Evolutionary conservation across 306 rosid genomes (phyloP), one percentile per base, ranked within the genome.

Genomic region (Prunus fruticosa): DNA sequence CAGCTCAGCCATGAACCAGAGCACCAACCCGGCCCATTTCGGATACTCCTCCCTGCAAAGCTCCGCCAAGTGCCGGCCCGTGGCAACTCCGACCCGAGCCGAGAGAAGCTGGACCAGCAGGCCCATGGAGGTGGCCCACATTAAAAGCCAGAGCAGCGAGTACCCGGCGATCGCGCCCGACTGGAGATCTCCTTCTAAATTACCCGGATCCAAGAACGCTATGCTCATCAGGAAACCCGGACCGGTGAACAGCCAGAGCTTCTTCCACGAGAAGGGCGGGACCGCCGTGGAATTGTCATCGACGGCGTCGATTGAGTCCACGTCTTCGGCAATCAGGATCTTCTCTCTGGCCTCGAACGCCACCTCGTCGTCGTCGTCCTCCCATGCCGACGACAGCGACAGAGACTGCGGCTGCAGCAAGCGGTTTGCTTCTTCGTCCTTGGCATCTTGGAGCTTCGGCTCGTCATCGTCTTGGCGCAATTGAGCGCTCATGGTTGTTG

Each of bases 201-300:
- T 92, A 25, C 97, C 97, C 64, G 97, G 96, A 92, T 92, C 97
- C 89, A 92, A 68, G 11, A 92, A 92, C 13, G 97, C 97, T 76
- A 92, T 92, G 83, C 97, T 92, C 97, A 92, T 92, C 77, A 92
- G 76, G 78, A 92, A 92, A 51, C 97, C 97, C 3, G 97, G 96
- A 0, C 97, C 97, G 7, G 96, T 90, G 80, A 89, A 93, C 11
- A 87, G 66, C 98, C 96, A 89, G 18, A 90, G 83, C 84, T 89
- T 87, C 84, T 91, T 89, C 96, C 94, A 93, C 23, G 97, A 93
- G 77, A 90, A 93, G 0, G 91, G 87, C 14, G 90, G 86, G 45
- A 73, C 88, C 1, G 19, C 43, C 19, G 67, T 49, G 8, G 89
- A 76, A 56, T 88, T 28, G 45, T 10, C 14, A 20, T 72, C 81